Conservation (phyloP, 176 grass and related monocot species). For the Avena eriantha region DNA sequence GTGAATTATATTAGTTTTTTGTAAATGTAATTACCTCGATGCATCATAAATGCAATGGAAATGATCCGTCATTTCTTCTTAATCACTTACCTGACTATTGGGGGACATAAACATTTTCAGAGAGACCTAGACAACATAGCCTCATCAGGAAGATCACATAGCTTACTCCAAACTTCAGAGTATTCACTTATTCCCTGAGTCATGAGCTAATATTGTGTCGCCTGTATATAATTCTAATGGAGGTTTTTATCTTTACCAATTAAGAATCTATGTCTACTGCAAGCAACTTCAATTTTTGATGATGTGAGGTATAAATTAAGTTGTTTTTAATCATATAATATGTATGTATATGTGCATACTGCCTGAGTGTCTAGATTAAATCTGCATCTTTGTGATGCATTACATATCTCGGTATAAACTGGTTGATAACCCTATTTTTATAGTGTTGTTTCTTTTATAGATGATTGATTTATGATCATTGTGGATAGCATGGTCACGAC, state of each 20-base stretch:
- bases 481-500: no score
- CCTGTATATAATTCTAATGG: neutral
- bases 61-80: constrained; percentile 4
- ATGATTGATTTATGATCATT: no score
- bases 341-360: no score
- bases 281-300: no score
- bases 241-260: constrained; percentile 43
- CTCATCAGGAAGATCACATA: constrained; percentile 34
- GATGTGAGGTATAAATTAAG: no score
- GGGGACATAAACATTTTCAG: constrained; percentile 38
- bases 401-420: no score
- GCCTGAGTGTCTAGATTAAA: no score
- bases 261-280: constrained; percentile 26
- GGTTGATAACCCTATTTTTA: no score
- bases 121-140: constrained; percentile 38
- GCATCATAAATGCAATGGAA: constrained; percentile 48
- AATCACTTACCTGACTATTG: constrained; percentile 35
- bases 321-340: no score
- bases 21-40: constrained; percentile 40
- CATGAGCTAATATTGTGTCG: constrained; percentile 21
- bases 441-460: no score
- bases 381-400: no score
- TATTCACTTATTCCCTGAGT: constrained; percentile 31
- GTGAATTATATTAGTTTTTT: constrained; percentile 52
- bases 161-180: constrained; percentile 41